Evolutionary conservation across 2,329 filamentous ascomycete species (phyloP).

Genomic region (Endothia cerciana): DNA sequence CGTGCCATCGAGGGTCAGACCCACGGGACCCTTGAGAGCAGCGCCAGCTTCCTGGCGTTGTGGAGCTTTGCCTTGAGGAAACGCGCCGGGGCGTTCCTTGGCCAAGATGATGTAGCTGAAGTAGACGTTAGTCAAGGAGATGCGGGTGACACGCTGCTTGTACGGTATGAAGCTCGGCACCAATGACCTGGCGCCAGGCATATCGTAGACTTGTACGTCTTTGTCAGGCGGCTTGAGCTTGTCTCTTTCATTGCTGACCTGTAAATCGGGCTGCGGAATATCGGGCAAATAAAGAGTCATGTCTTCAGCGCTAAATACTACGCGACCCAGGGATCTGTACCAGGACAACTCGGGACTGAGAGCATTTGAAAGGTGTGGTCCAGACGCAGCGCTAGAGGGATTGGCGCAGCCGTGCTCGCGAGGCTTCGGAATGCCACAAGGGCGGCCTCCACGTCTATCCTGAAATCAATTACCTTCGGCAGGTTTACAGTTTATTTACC

Average conservation of each 20-base stretch:
- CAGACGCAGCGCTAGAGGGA: too few species aligned
- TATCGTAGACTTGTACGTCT: slow-evolving; percentile 65
- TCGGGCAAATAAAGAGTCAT: slow-evolving; percentile 33
- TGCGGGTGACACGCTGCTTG: slow-evolving; percentile 63
- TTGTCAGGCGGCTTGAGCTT: slow-evolving; percentile 62
- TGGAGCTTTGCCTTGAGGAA: slow-evolving; percentile 61
- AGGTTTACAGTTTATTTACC: too few species aligned
- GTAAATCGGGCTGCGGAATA: slow-evolving; percentile 44
- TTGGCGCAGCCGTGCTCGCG: too few species aligned
- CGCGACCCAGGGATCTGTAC: neutral
- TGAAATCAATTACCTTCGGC: too few species aligned
- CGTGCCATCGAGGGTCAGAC: slow-evolving; percentile 65
- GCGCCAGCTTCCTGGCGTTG: slow-evolving; percentile 59
- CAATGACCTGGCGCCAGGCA: slow-evolving; percentile 61
- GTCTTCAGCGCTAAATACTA: slow-evolving; percentile 18
- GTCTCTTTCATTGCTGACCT: slow-evolving; percentile 60
- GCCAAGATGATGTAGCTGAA: slow-evolving; percentile 64
- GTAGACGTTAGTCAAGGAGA: slow-evolving; percentile 52
- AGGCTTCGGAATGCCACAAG: too few species aligned
- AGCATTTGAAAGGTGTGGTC: too few species aligned
- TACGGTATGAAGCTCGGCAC: slow-evolving; percentile 52
- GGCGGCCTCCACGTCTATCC: too few species aligned
- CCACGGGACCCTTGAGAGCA: slow-evolving; percentile 59
- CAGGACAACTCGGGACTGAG: neutral
- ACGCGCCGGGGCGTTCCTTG: slow-evolving; percentile 63